These are phyloP conservation scores for Blastocrithidia nonstop DNA, from an alignment of 208 protist species.

Conservation along the genomic window DNA sequence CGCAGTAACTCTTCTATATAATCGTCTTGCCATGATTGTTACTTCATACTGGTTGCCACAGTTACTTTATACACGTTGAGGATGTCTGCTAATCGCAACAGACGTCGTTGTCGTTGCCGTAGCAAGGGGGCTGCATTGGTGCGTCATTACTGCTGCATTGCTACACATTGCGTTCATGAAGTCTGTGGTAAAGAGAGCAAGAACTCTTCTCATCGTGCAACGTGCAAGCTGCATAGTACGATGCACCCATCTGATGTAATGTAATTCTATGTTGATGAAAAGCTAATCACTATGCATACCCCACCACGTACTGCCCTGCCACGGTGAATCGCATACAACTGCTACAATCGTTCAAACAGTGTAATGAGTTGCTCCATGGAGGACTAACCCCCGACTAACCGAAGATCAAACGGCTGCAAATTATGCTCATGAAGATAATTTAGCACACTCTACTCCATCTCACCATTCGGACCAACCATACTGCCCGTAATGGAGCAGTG, in stretches of 20 bases:
- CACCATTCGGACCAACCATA: slow-evolving; percentile 61
- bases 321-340: slow-evolving; percentile 65
- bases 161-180: slow-evolving; percentile 54
- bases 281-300: slow-evolving; percentile 52
- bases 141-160: slow-evolving; percentile 57
- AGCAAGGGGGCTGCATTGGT: slow-evolving; percentile 46
- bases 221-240: slow-evolving; percentile 44
- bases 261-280: slow-evolving; percentile 34
- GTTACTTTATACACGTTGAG: slow-evolving; percentile 45
- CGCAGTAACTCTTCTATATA: slow-evolving; percentile 39
- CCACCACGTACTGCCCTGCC: slow-evolving; percentile 41
- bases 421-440: slow-evolving; percentile 59
- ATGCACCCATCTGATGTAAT: slow-evolving; percentile 62
- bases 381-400: slow-evolving; percentile 59
- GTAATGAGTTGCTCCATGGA: slow-evolving; percentile 62
- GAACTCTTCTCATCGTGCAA: slow-evolving; percentile 64
- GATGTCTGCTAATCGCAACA: slow-evolving; percentile 45
- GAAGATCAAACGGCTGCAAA: slow-evolving; percentile 60
- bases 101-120: slow-evolving; percentile 34
- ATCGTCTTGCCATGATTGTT: slow-evolving; percentile 38
- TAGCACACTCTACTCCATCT: slow-evolving; percentile 56
- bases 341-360: slow-evolving; percentile 60
- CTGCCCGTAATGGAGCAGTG: not conserved
- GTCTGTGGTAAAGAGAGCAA: slow-evolving; percentile 43
- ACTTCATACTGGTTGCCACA: slow-evolving; percentile 31